phyloP scores from a whole-genome alignment of 2,329 filamentous ascomycete species.

The Calonectria ilicicola region DNA sequence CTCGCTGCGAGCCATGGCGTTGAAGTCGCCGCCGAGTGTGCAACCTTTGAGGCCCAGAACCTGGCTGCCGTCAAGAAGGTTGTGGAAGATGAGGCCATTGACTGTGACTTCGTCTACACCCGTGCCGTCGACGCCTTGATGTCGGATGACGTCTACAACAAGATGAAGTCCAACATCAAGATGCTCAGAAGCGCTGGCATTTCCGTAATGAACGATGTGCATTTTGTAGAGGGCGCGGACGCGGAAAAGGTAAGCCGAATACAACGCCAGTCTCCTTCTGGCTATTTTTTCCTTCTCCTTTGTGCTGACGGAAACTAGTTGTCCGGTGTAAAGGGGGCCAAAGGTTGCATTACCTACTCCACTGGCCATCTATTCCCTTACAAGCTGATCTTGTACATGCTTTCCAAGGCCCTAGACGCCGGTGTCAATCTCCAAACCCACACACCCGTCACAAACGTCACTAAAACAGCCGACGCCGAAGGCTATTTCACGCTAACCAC shows the following conservation, averaged over 20 bases:
- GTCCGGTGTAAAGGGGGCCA: constrained; percentile 52
- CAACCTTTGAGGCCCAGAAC: constrained; percentile 30
- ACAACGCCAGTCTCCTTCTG: background rate
- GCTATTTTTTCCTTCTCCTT: background rate
- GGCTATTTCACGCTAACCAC: constrained; percentile 27
- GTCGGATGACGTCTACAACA: constrained; percentile 30
- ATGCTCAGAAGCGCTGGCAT: constrained; percentile 34
- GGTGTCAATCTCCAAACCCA: constrained; percentile 46
- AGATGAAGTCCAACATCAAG: constrained; percentile 46
- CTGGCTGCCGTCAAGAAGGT: constrained; percentile 46
- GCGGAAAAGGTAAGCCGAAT: constrained; percentile 38
- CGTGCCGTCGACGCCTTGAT: constrained; percentile 54
- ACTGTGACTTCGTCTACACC: constrained; percentile 59
- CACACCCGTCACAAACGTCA: constrained; percentile 40
- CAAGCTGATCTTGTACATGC: constrained; percentile 45
- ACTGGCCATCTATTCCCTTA: constrained; percentile 47
- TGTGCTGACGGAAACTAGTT: constrained; percentile 31
- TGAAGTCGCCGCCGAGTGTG: constrained; percentile 35
- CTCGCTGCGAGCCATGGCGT: constrained; percentile 29
- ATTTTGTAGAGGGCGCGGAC: constrained; percentile 28
- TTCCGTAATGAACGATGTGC: constrained; percentile 11
- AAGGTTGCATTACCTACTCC: constrained; percentile 47
- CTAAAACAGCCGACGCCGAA: constrained; percentile 17
- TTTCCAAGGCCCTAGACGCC: constrained; percentile 34
- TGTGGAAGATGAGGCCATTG: constrained; percentile 52